Evolutionary conservation across 805 yeast species (phyloP).

Genomic region (Candida caryicola): DNA sequence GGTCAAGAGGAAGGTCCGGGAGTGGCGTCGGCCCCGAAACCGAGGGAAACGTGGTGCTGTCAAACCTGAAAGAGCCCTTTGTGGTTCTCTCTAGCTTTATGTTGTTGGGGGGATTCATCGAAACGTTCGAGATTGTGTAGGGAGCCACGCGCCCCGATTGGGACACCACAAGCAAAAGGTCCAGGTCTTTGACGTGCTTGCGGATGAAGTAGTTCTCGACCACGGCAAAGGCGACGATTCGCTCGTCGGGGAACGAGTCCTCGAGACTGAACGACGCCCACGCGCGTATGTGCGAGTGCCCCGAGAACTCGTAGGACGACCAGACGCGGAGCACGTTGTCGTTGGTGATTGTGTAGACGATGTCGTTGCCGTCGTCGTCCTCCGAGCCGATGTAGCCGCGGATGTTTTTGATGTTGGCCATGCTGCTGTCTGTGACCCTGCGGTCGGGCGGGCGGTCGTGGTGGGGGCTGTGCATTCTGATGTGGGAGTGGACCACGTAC

Average conservation of each 20-base stretch:
- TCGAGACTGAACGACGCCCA: conserved; percentile 50
- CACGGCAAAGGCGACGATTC: conserved; percentile 20
- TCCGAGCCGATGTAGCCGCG: conserved; percentile 29
- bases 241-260: conserved; percentile 4
- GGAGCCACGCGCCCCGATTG: conserved; percentile 40
- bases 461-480: conserved; percentile 10
- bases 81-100: conserved; percentile 40
- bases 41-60: conserved; percentile 15
- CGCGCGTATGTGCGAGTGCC: conserved; percentile 52
- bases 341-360: conserved; percentile 60
- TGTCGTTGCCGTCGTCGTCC: conserved; percentile 32
- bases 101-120: conserved; percentile 54
- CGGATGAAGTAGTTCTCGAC: conserved; percentile 39
- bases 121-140: conserved; percentile 49
- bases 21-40: too few species aligned
- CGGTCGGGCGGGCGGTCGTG: conserved; percentile 1
- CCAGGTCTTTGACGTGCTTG: conserved; percentile 18
- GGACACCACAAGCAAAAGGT: conserved; percentile 41
- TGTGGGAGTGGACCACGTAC: conserved; percentile 50
- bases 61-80: conserved; percentile 11
- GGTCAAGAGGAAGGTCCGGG: too few species aligned
- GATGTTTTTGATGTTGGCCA: conserved; percentile 37
- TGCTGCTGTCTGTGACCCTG: conserved; percentile 16
- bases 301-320: conserved; percentile 61
- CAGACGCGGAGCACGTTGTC: conserved; percentile 64